These are phyloP conservation scores for Pezicula neosporulosa DNA, from an alignment of 2,329 filamentous ascomycete genomes.

Conservation along the genomic window DNA sequence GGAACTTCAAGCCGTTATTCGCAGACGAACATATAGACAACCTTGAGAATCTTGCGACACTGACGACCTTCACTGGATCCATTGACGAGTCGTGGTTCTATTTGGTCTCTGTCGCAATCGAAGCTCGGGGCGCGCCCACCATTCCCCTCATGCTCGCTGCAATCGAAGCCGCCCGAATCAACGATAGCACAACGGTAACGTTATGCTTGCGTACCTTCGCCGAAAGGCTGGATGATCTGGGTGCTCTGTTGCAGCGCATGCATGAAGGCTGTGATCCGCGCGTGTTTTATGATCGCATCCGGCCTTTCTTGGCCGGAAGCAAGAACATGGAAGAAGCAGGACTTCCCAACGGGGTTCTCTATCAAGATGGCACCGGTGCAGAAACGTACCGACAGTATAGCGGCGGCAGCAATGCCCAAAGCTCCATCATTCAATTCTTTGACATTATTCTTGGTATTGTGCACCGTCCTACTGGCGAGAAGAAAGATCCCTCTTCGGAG, in stretches of 20 bases:
- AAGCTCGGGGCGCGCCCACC: constrained; percentile 83
- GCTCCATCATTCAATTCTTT: constrained; percentile 95
- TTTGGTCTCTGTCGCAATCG: constrained; percentile 90
- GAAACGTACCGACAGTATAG: constrained; percentile 76
- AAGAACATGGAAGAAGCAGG: constrained; percentile 98
- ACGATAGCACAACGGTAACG: constrained; percentile 69
- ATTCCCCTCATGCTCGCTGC: constrained; percentile 87
- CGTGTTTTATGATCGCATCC: constrained; percentile 92
- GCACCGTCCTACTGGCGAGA: constrained; percentile 84
- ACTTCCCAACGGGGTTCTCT: constrained; percentile 80
- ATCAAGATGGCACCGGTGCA: constrained; percentile 72
- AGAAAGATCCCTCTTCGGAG: constrained; percentile 42
- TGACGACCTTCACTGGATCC: constrained; percentile 89
- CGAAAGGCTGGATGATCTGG: constrained; percentile 83
- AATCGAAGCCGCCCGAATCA: constrained; percentile 71
- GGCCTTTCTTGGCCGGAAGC: constrained; percentile 92
- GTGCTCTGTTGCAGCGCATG: constrained; percentile 77
- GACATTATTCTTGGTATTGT: constrained; percentile 87
- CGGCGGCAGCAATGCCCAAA: constrained; percentile 95
- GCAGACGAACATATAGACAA: constrained; percentile 75
- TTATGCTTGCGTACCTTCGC: constrained; percentile 78
- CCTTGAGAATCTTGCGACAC: constrained; percentile 82
- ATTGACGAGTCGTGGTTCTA: constrained; percentile 99
- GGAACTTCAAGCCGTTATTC: constrained; percentile 97
- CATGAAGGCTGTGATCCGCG: constrained; percentile 93